phyloP scores from a whole-genome alignment of 2,329 filamentous ascomycete genomes.

The Penicillium sp. region DNA sequence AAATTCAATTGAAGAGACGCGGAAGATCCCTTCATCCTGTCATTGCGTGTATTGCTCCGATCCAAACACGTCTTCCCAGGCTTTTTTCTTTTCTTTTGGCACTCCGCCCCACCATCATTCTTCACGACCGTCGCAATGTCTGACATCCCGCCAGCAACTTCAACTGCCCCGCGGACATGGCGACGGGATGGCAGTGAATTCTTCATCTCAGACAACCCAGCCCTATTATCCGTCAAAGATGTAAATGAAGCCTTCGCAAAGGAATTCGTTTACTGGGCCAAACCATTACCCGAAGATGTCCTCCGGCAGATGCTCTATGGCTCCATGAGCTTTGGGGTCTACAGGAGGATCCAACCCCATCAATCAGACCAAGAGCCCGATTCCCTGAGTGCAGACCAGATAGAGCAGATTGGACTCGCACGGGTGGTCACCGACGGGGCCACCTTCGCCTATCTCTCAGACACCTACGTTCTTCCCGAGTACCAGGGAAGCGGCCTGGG shows the following conservation, averaged over 20 bases:
- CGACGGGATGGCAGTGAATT: conserved; percentile 14
- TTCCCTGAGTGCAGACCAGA: conserved; percentile 12
- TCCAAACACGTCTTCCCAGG: no score
- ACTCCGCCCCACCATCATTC: background rate
- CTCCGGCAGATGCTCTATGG: conserved; percentile 21
- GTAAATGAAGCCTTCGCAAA: conserved; percentile 19
- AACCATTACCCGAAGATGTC: conserved; percentile 17
- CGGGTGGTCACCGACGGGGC: conserved; percentile 68
- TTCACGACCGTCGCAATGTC: conserved; percentile 11
- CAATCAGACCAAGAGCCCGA: conserved; percentile 1
- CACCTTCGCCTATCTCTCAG: conserved; percentile 67
- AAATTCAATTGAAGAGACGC: no score
- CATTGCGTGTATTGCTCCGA: no score
- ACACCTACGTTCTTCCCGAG: conserved; percentile 62
- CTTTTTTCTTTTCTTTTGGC: no score
- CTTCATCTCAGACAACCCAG: conserved; percentile 21
- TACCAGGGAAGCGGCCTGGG: conserved; percentile 63
- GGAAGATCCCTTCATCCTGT: no score
- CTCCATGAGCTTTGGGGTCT: conserved; percentile 24
- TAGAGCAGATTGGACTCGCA: conserved; percentile 55
- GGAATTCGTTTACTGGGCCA: conserved; percentile 21
- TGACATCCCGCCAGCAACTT: conserved; percentile 13
- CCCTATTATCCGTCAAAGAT: conserved; percentile 17
- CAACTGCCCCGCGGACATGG: conserved; percentile 17
- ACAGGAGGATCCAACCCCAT: conserved; percentile 5